Evolutionary conservation across 2,329 filamentous ascomycete species (phyloP).

Genomic region (Thielaviopsis euricoi): DNA sequence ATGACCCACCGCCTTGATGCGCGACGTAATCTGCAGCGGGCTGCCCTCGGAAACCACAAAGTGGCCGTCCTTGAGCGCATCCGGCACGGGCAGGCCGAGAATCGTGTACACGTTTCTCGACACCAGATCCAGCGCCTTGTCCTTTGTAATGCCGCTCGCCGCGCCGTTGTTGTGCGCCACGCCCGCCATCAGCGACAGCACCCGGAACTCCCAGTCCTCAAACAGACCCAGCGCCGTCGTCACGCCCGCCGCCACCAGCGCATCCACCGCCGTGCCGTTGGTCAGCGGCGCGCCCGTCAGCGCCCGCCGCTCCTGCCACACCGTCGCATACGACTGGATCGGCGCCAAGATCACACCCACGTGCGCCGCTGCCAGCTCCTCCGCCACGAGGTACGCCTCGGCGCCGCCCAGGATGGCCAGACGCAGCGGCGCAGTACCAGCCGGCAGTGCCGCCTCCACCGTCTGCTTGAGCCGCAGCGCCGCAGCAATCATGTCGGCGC

Average conservation of each 20-base stretch:
- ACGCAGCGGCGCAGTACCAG: conserved; percentile 23
- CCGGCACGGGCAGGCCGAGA: conserved; percentile 28
- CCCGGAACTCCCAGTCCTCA: conserved; percentile 45
- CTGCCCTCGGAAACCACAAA: conserved; percentile 49
- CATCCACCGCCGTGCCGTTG: conserved; percentile 45
- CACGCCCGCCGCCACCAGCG: conserved; percentile 41
- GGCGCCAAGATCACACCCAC: conserved; percentile 46
- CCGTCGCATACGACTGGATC: conserved; percentile 34
- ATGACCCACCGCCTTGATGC: conserved; percentile 35
- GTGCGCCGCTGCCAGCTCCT: conserved; percentile 36
- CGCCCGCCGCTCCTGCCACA: conserved; percentile 46
- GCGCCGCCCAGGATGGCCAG: conserved; percentile 45
- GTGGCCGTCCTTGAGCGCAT: conserved; percentile 22
- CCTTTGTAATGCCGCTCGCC: conserved; percentile 33
- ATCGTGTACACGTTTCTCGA: conserved; percentile 40
- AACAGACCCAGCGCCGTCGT: conserved; percentile 38
- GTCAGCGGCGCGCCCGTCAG: conserved; percentile 49
- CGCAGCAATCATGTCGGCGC: conserved; percentile 44
- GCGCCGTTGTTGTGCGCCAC: conserved; percentile 38
- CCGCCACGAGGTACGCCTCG: conserved; percentile 43
- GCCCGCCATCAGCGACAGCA: conserved; percentile 43
- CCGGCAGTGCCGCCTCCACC: conserved; percentile 25
- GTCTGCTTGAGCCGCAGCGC: conserved; percentile 40
- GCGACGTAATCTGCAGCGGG: conserved; percentile 41
- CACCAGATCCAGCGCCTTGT: conserved; percentile 39